Base-by-base conservation (phyloP, 345 rosid species). In the Arabidopsis thaliana region DNA sequence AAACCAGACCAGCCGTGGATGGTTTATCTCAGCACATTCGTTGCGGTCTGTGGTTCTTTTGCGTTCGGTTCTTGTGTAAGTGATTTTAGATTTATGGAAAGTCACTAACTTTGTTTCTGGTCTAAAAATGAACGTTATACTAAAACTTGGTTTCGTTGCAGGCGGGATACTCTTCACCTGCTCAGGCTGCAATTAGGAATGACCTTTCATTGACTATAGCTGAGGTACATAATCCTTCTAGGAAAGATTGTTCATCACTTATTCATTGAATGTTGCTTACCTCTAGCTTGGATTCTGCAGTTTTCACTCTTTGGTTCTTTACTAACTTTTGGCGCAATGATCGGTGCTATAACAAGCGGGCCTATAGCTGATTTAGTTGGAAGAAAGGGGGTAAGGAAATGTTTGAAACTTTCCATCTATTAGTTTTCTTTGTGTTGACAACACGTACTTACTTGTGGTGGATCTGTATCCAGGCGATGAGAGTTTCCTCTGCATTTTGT, bases 91-190 rank as follows among this genome's bases (percentile, higher is more conserved):
- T 59, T 40, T 51, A 59, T 58, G 33, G 41, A 16, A 59, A 51
- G 45, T 12, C 52, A 65, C 42, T 36, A 22, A 20, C 41, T 42
- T 28, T 36, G 67, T 57, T 50, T 59, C 25, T 28, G 58, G 36
- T 9, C 34, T n/a, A 36, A 57, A 34, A 22, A 41, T 42, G 38
- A 65, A 60, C 38, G 44, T 67, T 67, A 20, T 69, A 23, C 36
- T 9, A 51, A 61, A 64, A 66, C 20, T 6, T 42, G 40, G 42
- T 53, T 72, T 40, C 53, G 63, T 63, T 82, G 52, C 93, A 91
- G 98, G 94, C 83, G 8, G 98, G 97, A 32, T 91, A 85, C 69
- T 93, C 98, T 9, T 93, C 97, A 25, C 97, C 97, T 30, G 86
- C 96, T 64, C 96, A 93, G 81, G 69, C 82, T 52, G 98, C 96